A percentile compares a stretch with the other conserved stretches of the same genome.
Conservation (phyloP, 202 grass and related monocot species). For the Schoenoplectus triqueter region DNA sequence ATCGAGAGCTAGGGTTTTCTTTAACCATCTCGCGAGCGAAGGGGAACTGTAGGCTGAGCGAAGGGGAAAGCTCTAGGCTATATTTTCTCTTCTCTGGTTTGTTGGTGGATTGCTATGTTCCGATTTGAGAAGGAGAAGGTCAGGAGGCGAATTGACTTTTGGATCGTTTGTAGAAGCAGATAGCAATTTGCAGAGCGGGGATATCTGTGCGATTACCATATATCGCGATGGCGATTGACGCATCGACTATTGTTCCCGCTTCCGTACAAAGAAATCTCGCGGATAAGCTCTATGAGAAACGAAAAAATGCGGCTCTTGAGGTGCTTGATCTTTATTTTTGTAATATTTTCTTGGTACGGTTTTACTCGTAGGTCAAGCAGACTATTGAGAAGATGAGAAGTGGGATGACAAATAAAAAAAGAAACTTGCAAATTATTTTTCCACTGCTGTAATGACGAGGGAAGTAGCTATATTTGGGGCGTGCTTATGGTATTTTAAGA, state of each 20-base stretch:
- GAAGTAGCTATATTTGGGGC: conserved; percentile 1
- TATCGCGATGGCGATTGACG: conserved; percentile 62
- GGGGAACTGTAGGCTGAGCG: too few species aligned
- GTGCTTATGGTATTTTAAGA: background rate
- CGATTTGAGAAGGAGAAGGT: conserved; percentile 32
- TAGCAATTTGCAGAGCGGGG: conserved; percentile 18
- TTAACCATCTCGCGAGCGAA: background rate
- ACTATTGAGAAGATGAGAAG: background rate
- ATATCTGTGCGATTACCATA: conserved; percentile 9
- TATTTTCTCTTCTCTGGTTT: background rate
- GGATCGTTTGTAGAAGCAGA: conserved; percentile 31
- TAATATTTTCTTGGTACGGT: background rate
- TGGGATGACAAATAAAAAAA: background rate
- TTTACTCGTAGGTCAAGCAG: background rate
- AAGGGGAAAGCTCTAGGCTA: background rate
- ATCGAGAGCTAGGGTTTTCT: conserved; percentile 37
- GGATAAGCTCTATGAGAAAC: conserved; percentile 99
- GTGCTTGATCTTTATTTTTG: conserved; percentile 18
- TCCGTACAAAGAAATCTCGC: conserved; percentile 87
- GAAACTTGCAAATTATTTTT: background rate
- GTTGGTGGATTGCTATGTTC: conserved; percentile 30
- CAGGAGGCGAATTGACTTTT: conserved; percentile 29
- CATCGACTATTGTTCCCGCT: conserved; percentile 75
- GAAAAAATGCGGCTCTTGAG: conserved; percentile 99
- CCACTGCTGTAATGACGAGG: background rate